These are phyloP conservation scores for Sphaerosporella brunnea DNA, from an alignment of 495 filamentous ascomycete species.

Conservation along the genomic window DNA sequence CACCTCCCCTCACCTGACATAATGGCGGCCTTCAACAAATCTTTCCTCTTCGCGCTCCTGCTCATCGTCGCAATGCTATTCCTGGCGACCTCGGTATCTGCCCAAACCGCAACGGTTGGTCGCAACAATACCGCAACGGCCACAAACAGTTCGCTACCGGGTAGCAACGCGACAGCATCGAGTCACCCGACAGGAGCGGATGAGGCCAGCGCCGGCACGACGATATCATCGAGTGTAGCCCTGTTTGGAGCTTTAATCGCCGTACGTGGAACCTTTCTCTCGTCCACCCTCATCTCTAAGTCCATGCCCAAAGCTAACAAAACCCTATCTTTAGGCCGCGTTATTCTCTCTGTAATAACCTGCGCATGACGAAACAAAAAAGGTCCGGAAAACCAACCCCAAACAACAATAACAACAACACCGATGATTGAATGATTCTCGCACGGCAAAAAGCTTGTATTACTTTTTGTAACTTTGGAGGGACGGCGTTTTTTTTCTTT, in stretches of 20 bases:
- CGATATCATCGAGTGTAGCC: conserved; percentile 20
- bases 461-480: no score
- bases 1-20: background rate
- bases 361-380: no score
- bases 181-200: conserved; percentile 8
- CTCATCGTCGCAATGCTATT: background rate
- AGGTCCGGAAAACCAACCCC: no score
- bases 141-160: background rate
- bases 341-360: conserved; percentile 25
- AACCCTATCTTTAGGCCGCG: conserved; percentile 17
- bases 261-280: conserved; percentile 15
- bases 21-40: no score
- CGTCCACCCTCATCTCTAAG: background rate
- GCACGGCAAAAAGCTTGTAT: no score
- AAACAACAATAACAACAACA: no score
- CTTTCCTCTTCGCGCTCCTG: background rate
- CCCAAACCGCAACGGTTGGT: background rate
- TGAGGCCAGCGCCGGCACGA: conserved; percentile 17
- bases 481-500: no score
- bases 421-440: no score
- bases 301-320: no score
- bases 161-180: conserved; percentile 8
- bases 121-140: background rate
- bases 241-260: conserved; percentile 24
- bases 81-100: no score